Evolutionary conservation across 2,329 filamentous ascomycete species (phyloP).

Genomic region (Diaporthe sp.): DNA sequence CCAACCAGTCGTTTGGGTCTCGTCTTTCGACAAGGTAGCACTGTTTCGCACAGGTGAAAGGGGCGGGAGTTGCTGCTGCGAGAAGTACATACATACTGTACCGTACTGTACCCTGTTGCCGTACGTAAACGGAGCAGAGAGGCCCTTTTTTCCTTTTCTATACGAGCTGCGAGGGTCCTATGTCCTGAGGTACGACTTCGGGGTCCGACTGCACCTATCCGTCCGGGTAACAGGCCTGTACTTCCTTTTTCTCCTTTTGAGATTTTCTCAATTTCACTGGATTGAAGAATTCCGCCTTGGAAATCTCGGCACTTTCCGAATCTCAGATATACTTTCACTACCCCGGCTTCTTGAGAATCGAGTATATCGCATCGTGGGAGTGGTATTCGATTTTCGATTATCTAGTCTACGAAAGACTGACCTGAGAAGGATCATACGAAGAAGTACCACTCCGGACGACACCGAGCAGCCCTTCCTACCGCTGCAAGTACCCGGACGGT

Average conservation of each 20-base stretch:
- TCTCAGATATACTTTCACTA: not conserved
- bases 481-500: conserved; percentile 24
- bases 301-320: not conserved
- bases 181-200: conserved; percentile 13
- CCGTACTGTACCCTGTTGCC: not conserved
- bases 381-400: not conserved
- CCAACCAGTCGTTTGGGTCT: not conserved
- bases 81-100: too few relatives aligned
- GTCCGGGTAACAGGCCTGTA: not conserved
- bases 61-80: not conserved
- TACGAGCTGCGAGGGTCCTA: conserved; percentile 13
- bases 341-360: not conserved
- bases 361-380: not conserved
- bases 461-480: conserved; percentile 2
- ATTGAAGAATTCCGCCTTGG: not conserved
- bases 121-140: not conserved
- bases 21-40: not conserved
- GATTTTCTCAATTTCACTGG: not conserved
- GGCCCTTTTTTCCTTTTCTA: not conserved
- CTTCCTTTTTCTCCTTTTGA: conserved; percentile 6
- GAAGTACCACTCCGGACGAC: not conserved
- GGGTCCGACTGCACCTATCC: conserved; percentile 12
- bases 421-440: not conserved
- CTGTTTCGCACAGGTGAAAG: not conserved
- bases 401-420: not conserved